Percentiles rank a stretch among this genome's conserved stretches.
These are phyloP conservation scores for Volutella citrinella DNA, from an alignment of 2,329 filamentous ascomycete species.

Conservation along the genomic window DNA sequence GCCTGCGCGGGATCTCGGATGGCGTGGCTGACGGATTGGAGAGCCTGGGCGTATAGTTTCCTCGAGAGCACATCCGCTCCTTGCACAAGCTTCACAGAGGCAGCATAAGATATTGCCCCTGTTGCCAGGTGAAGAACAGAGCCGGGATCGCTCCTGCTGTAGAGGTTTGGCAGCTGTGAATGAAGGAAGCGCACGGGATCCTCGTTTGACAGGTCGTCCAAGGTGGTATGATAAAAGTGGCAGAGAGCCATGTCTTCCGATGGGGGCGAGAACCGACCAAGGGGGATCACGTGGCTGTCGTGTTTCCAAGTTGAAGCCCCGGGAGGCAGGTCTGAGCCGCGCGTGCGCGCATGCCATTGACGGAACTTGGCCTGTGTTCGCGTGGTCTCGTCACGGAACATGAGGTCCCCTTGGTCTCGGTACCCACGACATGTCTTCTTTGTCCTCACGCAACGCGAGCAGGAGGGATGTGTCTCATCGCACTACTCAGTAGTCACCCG, in stretches of 20 bases:
- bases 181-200: conserved; percentile 8
- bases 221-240: conserved; percentile 9
- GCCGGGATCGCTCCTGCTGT: conserved; percentile 4
- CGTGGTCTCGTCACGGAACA: conserved; percentile 8
- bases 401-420: conserved; percentile 6
- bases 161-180: conserved; percentile 4
- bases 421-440: conserved; percentile 7
- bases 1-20: conserved; percentile 7
- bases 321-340: not conserved
- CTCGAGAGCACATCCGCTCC: conserved; percentile 1
- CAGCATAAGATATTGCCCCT: conserved; percentile 9
- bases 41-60: conserved; percentile 6
- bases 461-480: conserved; percentile 9
- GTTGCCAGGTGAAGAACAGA: conserved; percentile 9
- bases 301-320: not conserved
- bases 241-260: conserved; percentile 4
- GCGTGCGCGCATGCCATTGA: not conserved
- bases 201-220: conserved; percentile 5
- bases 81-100: conserved; percentile 3
- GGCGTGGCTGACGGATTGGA: conserved; percentile 2
- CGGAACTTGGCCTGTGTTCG: conserved; percentile 1
- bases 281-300: no score
- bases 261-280: conserved; percentile 4
- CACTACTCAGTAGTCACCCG: conserved; percentile 5
- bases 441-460: conserved; percentile 10